Evolutionary conservation across 305 asterid genomes (phyloP).

Genomic region (Rubia occidens): DNA sequence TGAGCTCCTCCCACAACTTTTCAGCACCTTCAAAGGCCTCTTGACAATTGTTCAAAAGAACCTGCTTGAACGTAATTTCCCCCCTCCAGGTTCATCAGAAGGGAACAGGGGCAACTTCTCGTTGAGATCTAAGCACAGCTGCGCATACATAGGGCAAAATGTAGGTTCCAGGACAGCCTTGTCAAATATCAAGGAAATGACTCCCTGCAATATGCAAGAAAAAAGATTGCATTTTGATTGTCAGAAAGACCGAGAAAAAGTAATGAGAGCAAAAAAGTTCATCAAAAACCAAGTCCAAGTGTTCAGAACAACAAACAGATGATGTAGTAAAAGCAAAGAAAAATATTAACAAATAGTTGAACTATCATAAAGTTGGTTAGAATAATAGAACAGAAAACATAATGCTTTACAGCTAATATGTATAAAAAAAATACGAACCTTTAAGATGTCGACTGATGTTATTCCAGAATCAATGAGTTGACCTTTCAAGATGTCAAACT

Average conservation of each 20-base stretch:
- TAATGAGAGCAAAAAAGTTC: slow-evolving; percentile 11
- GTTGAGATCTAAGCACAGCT: slow-evolving; percentile 71
- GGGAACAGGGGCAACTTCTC: slow-evolving; percentile 78
- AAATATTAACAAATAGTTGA: neutral
- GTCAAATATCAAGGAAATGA: slow-evolving; percentile 86
- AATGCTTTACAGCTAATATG: neutral
- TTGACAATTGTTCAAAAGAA: slow-evolving; percentile 73
- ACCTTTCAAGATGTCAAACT: slow-evolving; percentile 82
- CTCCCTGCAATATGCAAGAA: slow-evolving; percentile 42
- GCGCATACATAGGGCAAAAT: slow-evolving; percentile 89
- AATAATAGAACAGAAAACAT: neutral
- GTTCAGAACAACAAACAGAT: neutral
- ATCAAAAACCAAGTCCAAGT: neutral
- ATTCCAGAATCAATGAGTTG: slow-evolving; percentile 84
- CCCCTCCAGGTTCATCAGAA: slow-evolving; percentile 80
- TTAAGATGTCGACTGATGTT: slow-evolving; percentile 74
- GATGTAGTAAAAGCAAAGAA: neutral
- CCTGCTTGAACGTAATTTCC: slow-evolving; percentile 75
- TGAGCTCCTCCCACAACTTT: too few species aligned
- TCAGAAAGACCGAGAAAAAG: too few species aligned
- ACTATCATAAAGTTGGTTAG: neutral
- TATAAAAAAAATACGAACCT: slow-evolving; percentile 32
- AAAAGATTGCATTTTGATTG: neutral
- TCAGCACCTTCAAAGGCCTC: slow-evolving; percentile 90
- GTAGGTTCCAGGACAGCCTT: slow-evolving; percentile 96